Conservation (phyloP, 2,329 filamentous ascomycete genomes). For the Dothistroma pini region DNA sequence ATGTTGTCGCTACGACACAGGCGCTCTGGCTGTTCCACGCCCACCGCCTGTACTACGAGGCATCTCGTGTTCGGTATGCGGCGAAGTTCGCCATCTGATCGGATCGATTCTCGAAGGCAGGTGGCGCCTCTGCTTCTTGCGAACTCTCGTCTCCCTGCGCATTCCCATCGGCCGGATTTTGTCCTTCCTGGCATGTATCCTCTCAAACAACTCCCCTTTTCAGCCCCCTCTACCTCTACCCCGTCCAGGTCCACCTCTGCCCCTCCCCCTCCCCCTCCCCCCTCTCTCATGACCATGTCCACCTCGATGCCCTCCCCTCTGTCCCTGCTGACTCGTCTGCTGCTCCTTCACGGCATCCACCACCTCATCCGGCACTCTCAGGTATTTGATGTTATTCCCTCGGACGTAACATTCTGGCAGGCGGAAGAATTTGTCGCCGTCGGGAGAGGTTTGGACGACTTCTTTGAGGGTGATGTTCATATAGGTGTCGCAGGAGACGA, state of each 20-base stretch:
- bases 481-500: slow-evolving; percentile 98
- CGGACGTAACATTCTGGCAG: slow-evolving; percentile 94
- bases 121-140: neutral
- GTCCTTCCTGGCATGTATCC: neutral
- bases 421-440: slow-evolving; percentile 90
- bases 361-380: slow-evolving; percentile 93
- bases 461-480: slow-evolving; percentile 99
- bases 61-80: too few relatives aligned
- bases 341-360: slow-evolving; percentile 92
- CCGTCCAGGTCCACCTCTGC: slow-evolving; percentile 26
- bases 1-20: too few relatives aligned
- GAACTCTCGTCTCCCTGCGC: neutral
- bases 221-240: slow-evolving; percentile 28
- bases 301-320: slow-evolving; percentile 44
- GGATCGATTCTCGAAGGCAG: too few relatives aligned
- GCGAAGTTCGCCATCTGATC: too few relatives aligned
- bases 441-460: slow-evolving; percentile 92
- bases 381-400: slow-evolving; percentile 99
- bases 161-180: neutral
- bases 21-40: too few relatives aligned
- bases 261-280: slow-evolving; percentile 23
- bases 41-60: too few relatives aligned
- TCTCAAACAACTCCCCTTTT: neutral
- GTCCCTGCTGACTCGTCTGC: slow-evolving; percentile 59
- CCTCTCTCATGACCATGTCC: slow-evolving; percentile 8